Base-by-base conservation (phyloP, 495 filamentous ascomycete species). In the Aspergillus carlsbadensis region DNA sequence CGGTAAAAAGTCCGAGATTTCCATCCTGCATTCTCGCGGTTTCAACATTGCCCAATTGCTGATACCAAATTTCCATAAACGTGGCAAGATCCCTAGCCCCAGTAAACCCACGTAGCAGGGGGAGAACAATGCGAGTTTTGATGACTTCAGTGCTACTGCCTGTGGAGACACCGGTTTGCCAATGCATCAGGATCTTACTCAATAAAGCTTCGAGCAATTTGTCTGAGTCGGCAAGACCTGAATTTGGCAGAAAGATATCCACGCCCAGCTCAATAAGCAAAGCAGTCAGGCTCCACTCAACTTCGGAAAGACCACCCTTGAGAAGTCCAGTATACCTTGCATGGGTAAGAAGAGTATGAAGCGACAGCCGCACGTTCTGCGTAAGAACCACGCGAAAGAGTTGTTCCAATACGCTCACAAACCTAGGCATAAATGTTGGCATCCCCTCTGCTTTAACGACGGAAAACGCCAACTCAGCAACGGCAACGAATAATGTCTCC, bases 21-120 rank as follows among this genome's bases (percentile, higher is more conserved):
- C 43, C 51, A 55, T 73, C 62, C 50, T 70, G 56, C 31, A 68
- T 52, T 37, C 73, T 66, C 45, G 69, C 63, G 49, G 68, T 63
- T 53, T 83, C 75, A n/a, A 75, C 62, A 20, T 70, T 59, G 21
- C 71, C 61, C 8, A 93, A 77, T 60, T 87, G 82, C 10, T 74
- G 68, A 40, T 82, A 74, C 90, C 90, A 94, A 13, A 81, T 64
- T 29, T 78, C 73, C 60, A 91, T 70, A 63, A 93, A 94, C 4
- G 78, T 78, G 7, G 78, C 58, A 31, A 94, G 64, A 56, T 91
- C 81, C 65, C 89, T 80, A 48, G 84, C 83, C 31, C 78, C 78
- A 29, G 80, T 78, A 65, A 86, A 90, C 2, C 82, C 87, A 11
- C 76, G 70, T 52, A 89, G 73, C 7, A 92, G 71, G 1, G 86